A percentile compares a stretch with the other conserved stretches of the same genome.
phyloP scores from a whole-genome alignment of 495 filamentous ascomycete genomes.

The Neurospora sp. region DNA sequence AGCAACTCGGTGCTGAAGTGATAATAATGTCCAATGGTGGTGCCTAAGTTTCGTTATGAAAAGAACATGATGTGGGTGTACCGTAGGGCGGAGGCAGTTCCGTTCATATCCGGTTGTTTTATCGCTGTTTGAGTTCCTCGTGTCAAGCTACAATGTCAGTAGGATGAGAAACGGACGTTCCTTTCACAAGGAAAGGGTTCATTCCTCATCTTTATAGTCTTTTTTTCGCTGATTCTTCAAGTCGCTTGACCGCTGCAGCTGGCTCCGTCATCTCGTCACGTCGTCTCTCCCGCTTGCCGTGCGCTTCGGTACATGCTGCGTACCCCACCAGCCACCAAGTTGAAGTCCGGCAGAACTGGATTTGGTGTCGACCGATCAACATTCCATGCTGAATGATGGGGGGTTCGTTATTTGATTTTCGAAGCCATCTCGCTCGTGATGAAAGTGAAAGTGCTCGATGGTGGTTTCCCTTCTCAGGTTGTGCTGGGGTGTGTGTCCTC shows the following conservation, averaged over 20 bases:
- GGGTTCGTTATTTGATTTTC: neutral
- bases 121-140: neutral
- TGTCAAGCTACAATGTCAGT: neutral
- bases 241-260: conserved; percentile 14
- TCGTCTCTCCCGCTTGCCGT: conserved; percentile 6
- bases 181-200: neutral
- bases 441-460: neutral
- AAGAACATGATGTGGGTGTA: neutral
- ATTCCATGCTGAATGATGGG: neutral
- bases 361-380: neutral
- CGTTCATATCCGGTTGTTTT: neutral
- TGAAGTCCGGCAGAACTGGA: neutral
- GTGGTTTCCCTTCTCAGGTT: no score
- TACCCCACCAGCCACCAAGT: conserved; percentile 9
- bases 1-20: neutral
- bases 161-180: neutral
- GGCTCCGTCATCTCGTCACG: conserved; percentile 3
- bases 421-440: neutral
- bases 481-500: neutral
- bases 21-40: neutral
- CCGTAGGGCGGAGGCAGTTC: neutral
- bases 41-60: neutral
- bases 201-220: neutral
- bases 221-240: neutral
- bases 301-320: conserved; percentile 2